These are phyloP conservation scores for Yamadazyma dendronema DNA, from an alignment of 1,139 yeast genomes.

Conservation along the genomic window DNA sequence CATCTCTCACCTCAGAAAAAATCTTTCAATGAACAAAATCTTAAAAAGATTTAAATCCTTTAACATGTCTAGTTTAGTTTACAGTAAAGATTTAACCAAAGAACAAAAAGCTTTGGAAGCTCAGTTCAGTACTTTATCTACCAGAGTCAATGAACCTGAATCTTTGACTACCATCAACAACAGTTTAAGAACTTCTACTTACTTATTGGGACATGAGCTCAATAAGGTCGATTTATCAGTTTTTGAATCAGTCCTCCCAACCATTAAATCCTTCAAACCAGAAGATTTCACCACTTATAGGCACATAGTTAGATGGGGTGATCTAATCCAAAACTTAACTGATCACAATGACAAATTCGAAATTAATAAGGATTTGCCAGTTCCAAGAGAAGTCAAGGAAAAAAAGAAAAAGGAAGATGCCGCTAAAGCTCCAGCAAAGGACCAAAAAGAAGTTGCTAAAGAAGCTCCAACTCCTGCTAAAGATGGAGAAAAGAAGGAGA, in stretches of 20 bases:
- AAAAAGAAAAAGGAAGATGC: constrained; percentile 45
- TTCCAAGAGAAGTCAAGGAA: constrained; percentile 58
- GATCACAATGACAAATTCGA: constrained; percentile 47
- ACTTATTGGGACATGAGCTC: constrained; percentile 63
- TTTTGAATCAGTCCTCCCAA: constrained; percentile 62
- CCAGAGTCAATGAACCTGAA: constrained; percentile 55
- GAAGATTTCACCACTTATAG: constrained; percentile 59
- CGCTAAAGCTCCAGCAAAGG: constrained; percentile 17
- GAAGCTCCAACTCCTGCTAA: constrained; percentile 23
- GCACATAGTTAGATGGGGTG: constrained; percentile 91
- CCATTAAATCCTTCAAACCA: constrained; percentile 55
- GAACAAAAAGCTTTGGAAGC: constrained; percentile 71
- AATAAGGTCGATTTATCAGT: constrained; percentile 67
- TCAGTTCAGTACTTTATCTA: constrained; percentile 76
- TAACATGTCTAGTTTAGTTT: constrained; percentile 24
- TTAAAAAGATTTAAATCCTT: constrained; percentile 4
- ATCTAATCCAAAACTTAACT: constrained; percentile 73
- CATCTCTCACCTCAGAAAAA: too few species aligned
- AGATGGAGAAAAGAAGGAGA: constrained; percentile 22
- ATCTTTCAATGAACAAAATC: constrained; percentile 7
- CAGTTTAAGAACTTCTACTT: constrained; percentile 66
- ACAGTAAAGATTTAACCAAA: constrained; percentile 29
- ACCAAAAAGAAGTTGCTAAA: constrained; percentile 25
- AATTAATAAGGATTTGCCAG: constrained; percentile 57
- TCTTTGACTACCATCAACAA: constrained; percentile 63